Evolutionary conservation across 1,284 basidiomycete species (phyloP), one percentile per base, ranked within the genome.

Genomic region (Fomitopsis palustris): DNA sequence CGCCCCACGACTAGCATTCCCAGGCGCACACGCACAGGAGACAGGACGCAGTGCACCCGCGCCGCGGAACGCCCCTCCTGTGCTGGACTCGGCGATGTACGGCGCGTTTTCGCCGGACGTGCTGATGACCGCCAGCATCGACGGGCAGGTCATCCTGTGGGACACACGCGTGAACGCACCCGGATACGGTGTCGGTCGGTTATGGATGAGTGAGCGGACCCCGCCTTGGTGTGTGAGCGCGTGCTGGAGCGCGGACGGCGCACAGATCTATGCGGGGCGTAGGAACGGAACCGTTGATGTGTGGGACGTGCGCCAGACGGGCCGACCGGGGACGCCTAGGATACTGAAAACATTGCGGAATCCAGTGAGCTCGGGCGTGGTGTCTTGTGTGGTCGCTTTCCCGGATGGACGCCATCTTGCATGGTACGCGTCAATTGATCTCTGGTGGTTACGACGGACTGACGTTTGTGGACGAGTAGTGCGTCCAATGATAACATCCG

Each of bases 401-500:
- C 95, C 96, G 8, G 95, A 98, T 70, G 87, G 90, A 12, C 82
- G 86, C 58, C 95, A 98, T 73, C 85, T 98, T 42, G 94, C 93
- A 19, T 93, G 92, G 93, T 95, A 65, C 66, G 86, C 76, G 33
- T 2, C 21, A n/a, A 45, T 35, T 3, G 35, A 19, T 19, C 10
- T 38, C 27, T 43, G 39, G 3, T 35, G 16, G 7, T 14, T 14
- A 3, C 16, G 17, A 27, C 14, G 35, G 41, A n/a, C 33, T 29
- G 17, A 55, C 35, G 21, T 53, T 19, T n/a, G n/a, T n/a, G 60
- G 55, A 52, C 23, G 43, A 47, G 41, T 61, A 95, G 93, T 61
- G 96, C 94, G 8, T 96, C 93, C 17, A 85, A 88, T 59, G 96
- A 99, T 76, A 98, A 98, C 70, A 85, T 99, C 59, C 82, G 97